Conservation (phyloP, 2,329 filamentous ascomycete genomes). For the Colletotrichum magnum region DNA sequence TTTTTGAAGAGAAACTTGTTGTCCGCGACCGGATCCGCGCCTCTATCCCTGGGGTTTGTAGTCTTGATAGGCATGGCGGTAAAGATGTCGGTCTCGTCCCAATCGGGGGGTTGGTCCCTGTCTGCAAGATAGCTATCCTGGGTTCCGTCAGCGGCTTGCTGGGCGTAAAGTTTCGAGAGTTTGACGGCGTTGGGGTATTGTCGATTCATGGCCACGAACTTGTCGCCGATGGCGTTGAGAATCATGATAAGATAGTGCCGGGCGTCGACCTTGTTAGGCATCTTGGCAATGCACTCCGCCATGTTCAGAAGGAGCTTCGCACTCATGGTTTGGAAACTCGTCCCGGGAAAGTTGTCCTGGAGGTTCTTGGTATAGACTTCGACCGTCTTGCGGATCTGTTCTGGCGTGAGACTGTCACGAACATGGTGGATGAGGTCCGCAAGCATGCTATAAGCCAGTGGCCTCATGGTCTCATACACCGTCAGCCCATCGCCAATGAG, state of each 20-base stretch:
- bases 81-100: constrained; percentile 99
- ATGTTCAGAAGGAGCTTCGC: constrained; percentile 97
- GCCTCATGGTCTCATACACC: constrained; percentile 96
- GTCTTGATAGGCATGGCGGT: constrained; percentile 96
- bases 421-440: constrained; percentile 98
- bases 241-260: constrained; percentile 98
- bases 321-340: constrained; percentile 99
- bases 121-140: constrained; percentile 89
- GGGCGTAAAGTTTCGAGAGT: constrained; percentile 82
- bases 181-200: constrained; percentile 97
- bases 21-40: constrained; percentile 90
- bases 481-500: constrained; percentile 96
- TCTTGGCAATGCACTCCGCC: constrained; percentile 96
- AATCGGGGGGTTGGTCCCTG: constrained; percentile 85
- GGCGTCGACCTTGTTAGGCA: constrained; percentile 93
- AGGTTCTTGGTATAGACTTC: constrained; percentile 98
- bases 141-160: constrained; percentile 73
- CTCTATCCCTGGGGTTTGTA: constrained; percentile 89
- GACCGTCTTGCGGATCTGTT: constrained; percentile 95
- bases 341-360: constrained; percentile 95
- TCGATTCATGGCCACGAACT: constrained; percentile 97
- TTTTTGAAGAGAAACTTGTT: constrained; percentile 99
- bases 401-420: constrained; percentile 86
- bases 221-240: constrained; percentile 96
- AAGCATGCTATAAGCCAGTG: constrained; percentile 97